Evolutionary conservation across 2,329 filamentous ascomycete species (phyloP).

Genomic region (Stemphylium vesicarium): DNA sequence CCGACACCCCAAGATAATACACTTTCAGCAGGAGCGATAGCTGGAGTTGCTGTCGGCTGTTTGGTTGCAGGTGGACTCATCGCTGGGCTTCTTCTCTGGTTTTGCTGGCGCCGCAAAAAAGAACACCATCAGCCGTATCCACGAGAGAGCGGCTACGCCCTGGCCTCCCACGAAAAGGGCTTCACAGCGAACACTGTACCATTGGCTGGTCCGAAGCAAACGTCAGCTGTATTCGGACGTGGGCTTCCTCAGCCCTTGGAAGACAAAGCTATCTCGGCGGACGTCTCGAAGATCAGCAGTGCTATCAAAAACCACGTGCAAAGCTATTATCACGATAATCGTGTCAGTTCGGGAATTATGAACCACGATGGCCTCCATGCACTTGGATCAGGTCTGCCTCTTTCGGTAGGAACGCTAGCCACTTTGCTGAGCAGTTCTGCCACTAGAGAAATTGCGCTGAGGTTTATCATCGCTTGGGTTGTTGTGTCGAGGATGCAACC

Average conservation of each 20-base stretch:
- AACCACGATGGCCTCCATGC: constrained; percentile 33
- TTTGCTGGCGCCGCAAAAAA: constrained; percentile 26
- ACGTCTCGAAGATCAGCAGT: constrained; percentile 42
- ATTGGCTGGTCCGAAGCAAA: constrained; percentile 16
- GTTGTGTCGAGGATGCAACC: constrained; percentile 32
- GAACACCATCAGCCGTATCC: not conserved
- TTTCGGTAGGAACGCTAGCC: constrained; percentile 32
- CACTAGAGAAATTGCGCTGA: constrained; percentile 37
- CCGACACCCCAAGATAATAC: constrained; percentile 1
- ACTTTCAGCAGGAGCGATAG: constrained; percentile 30
- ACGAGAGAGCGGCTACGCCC: constrained; percentile 17
- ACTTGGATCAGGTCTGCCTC: constrained; percentile 27
- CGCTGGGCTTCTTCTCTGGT: constrained; percentile 28
- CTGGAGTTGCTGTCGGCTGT: constrained; percentile 48
- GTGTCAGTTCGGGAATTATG: constrained; percentile 27
- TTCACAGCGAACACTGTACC: constrained; percentile 13
- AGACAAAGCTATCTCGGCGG: constrained; percentile 40
- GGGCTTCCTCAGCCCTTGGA: constrained; percentile 41
- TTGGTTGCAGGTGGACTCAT: constrained; percentile 21
- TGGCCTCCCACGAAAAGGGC: constrained; percentile 30
- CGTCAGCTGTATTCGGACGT: constrained; percentile 15
- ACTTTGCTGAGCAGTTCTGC: constrained; percentile 36
- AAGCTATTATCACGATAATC: constrained; percentile 42
- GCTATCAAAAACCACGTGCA: constrained; percentile 48
- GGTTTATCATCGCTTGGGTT: constrained; percentile 43